Conservation (phyloP, 139 green algal genomes). For the Chlamydomonas sphaeroides region DNA sequence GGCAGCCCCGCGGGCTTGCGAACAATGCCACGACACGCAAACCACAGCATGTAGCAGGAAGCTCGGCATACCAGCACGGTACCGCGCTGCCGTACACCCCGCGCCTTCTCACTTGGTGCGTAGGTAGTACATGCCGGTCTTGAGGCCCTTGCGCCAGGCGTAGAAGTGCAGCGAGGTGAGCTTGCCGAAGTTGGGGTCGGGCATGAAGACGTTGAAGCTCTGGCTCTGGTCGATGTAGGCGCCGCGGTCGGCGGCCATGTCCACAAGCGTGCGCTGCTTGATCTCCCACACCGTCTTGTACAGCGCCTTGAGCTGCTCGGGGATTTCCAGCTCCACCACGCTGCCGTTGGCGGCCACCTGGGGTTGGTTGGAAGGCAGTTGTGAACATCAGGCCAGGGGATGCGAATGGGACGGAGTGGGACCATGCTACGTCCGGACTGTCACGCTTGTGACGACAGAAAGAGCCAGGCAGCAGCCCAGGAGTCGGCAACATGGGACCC, state of each 20-base stretch:
- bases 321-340: conserved; percentile 82
- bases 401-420: no score
- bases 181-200: conserved; percentile 98
- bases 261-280: conserved; percentile 95
- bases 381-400: no score
- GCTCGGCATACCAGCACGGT: no score
- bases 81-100: no score
- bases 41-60: not conserved
- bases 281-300: conserved; percentile 99
- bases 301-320: conserved; percentile 89
- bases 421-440: no score
- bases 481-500: no score
- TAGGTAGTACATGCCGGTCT: conserved; percentile 99
- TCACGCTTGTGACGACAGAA: no score
- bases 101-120: conserved; percentile 79
- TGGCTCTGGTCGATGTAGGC: conserved; percentile 99
- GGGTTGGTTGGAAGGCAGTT: not conserved
- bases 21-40: not conserved
- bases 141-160: conserved; percentile 94
- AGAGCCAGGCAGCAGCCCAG: no score
- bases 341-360: conserved; percentile 68
- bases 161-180: conserved; percentile 99
- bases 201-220: conserved; percentile 98
- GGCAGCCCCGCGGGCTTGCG: no score
- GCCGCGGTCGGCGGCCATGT: conserved; percentile 98